Conservation (phyloP, 306 rosid genomes). For the Lathyrus sativus region DNA sequence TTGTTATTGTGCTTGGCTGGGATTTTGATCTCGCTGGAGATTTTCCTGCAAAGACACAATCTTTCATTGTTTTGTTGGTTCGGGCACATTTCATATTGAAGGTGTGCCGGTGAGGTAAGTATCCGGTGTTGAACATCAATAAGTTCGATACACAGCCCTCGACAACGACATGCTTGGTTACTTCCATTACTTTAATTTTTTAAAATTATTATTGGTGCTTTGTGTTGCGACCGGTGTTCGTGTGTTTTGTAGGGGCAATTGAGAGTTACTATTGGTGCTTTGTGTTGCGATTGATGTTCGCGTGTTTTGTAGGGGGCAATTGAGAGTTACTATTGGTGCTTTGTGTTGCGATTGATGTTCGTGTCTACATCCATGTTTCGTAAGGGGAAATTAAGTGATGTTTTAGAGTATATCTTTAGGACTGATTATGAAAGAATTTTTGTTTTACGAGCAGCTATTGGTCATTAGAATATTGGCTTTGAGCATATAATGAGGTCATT, state of each 20-base stretch:
- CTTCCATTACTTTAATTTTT: too few relatives aligned
- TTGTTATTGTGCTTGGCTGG: neutral
- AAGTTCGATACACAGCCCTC: too few relatives aligned
- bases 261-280: too few relatives aligned
- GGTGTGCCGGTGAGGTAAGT: too few relatives aligned
- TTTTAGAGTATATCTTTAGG: conserved; percentile 21
- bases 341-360: neutral
- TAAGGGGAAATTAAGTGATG: neutral
- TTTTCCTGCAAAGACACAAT: conserved; percentile 15
- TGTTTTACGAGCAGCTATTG: neutral
- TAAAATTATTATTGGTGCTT: too few relatives aligned
- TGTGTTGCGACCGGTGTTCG: too few relatives aligned
- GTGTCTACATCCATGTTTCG: neutral
- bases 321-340: too few relatives aligned
- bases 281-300: neutral
- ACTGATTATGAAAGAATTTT: neutral
- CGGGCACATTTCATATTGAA: too few relatives aligned
- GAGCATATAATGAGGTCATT: conserved; percentile 4
- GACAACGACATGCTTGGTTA: too few relatives aligned
- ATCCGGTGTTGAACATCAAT: too few relatives aligned
- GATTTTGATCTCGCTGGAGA: neutral
- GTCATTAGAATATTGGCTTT: neutral
- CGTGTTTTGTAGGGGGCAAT: neutral
- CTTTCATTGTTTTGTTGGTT: too few relatives aligned
- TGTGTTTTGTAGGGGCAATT: too few relatives aligned